Evolutionary conservation across 2,329 filamentous ascomycete genomes (phyloP), one percentile per base, ranked within the genome.

Genomic region (Colletotrichum somersetense): DNA sequence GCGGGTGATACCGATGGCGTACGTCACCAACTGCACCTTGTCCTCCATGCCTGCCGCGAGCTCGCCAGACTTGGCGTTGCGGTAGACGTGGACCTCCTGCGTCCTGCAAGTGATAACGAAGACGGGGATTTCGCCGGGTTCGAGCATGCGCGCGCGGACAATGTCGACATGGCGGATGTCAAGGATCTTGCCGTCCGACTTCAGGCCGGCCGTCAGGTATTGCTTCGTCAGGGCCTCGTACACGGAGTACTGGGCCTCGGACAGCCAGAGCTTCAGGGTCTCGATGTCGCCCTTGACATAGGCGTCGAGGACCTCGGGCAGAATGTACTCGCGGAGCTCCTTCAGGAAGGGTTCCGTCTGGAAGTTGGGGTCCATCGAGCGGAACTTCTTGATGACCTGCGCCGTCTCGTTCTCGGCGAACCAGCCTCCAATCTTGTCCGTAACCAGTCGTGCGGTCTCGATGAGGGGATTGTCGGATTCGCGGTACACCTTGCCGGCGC

Each of bases 341-440:
- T 93, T 92, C 63, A 98, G 85, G 86, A 98, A 99, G 0, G 95
- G 93, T 82, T 99, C 96, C 76, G 97, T 89, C 80, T 98, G 94
- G 87, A 99, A 99, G 75, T 88, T 89, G 6, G 96, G 96, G 77
- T 99, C 96, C 90, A 98, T 98, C 77, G 95, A 90, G 58, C 96
- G 92, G 87, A 99, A 97, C 82, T 96, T 97, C 86, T 98, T 98
- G 85, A 98, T 97, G 46, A 99, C 96, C 89, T 92, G 92, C 40
- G 96, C 96, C 0, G 95, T 98, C 85, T 99, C 96, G 81, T 98
- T 99, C 83, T 99, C 96, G 74, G 96, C 96, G 76, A 99, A 99
- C 85, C 98, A 99, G 38, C 96, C 95, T 58, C 93, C 94, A 50
- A 99, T 91, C 70, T 93, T 91, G 81, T 99, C 96, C 42, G 95